A percentile compares a stretch with the other conserved stretches of the same genome.
phyloP scores from a whole-genome alignment of 257 asterid species.

The Asclepias syriaca region DNA sequence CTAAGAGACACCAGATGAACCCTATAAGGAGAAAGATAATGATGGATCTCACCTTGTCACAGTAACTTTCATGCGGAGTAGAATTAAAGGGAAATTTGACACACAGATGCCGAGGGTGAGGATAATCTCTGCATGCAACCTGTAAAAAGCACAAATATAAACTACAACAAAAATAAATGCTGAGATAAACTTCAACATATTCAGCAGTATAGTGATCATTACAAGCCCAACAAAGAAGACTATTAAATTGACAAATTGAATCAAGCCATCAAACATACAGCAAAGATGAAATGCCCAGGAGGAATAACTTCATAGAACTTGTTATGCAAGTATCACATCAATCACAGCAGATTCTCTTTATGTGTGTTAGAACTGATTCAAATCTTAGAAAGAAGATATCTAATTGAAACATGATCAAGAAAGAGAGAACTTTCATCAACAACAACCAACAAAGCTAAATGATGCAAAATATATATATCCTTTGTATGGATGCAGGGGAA shows the following conservation, averaged over 20 bases:
- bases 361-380: too few species aligned
- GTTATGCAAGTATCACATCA: background rate
- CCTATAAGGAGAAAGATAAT: constrained; percentile 6
- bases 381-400: too few species aligned
- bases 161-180: constrained; percentile 4
- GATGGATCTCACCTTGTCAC: constrained; percentile 54
- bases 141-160: constrained; percentile 17
- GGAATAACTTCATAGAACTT: background rate
- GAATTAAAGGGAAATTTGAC: constrained; percentile 57
- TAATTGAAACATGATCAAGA: too few species aligned
- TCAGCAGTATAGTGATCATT: background rate
- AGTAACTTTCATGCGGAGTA: constrained; percentile 53
- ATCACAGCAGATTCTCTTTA: background rate
- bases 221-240: background rate
- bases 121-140: constrained; percentile 97
- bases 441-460: too few species aligned
- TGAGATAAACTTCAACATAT: constrained; percentile 10
- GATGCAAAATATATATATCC: too few species aligned
- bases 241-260: background rate
- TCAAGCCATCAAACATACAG: background rate
- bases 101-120: constrained; percentile 88
- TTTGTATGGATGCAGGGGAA: too few species aligned
- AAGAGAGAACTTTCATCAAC: too few species aligned
- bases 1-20: background rate
- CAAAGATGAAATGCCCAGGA: background rate